These are phyloP conservation scores for Populus tomentosa DNA, from an alignment of 441 rosid genomes.

Conservation along the genomic window DNA sequence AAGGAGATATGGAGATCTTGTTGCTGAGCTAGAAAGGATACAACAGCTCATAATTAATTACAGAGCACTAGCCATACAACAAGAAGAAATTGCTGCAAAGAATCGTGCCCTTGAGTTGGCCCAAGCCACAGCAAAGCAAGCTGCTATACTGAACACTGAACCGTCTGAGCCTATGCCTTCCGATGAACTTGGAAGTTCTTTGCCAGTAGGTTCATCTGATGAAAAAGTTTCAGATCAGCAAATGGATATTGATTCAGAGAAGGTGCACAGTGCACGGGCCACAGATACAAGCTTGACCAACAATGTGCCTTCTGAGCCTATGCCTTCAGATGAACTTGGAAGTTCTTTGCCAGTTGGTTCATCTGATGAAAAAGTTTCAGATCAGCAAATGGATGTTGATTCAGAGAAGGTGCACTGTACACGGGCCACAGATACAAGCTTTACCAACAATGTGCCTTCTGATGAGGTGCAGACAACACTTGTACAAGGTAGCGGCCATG, in stretches of 20 bases:
- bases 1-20: constrained; percentile 64
- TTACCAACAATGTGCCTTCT: constrained; percentile 5
- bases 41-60: constrained; percentile 37
- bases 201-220: constrained; percentile 13
- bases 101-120: constrained; percentile 29
- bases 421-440: constrained; percentile 11
- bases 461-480: neutral
- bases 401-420: constrained; percentile 16
- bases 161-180: constrained; percentile 8
- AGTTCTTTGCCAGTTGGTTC: constrained; percentile 16
- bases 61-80: constrained; percentile 48
- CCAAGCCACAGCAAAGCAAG: constrained; percentile 25
- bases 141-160: constrained; percentile 25
- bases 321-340: constrained; percentile 10
- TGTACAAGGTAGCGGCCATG: neutral
- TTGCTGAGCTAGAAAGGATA: constrained; percentile 52
- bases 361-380: constrained; percentile 13
- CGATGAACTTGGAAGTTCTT: constrained; percentile 13
- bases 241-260: constrained; percentile 21
- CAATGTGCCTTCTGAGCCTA: constrained; percentile 11
- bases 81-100: constrained; percentile 44
- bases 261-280: constrained; percentile 11
- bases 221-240: constrained; percentile 17
- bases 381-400: constrained; percentile 20
- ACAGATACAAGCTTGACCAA: constrained; percentile 13